Base-by-base conservation (phyloP, 805 yeast species). In the Saccharomycopsis sp. region DNA sequence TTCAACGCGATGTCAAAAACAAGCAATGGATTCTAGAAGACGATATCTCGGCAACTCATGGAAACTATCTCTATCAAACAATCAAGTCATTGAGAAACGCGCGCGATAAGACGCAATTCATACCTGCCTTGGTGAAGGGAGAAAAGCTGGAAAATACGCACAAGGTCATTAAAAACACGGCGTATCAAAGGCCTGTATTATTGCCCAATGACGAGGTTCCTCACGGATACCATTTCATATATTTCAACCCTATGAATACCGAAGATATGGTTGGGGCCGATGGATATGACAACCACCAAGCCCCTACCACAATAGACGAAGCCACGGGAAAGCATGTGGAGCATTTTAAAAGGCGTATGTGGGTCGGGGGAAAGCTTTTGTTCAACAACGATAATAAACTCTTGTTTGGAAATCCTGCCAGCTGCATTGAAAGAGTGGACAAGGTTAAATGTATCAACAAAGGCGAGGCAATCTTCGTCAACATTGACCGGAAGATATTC, bases 271-370 rank as follows among this genome's bases (percentile, higher is more conserved):
- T 89, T 18, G 84, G 86, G 1, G 52, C 63, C 1, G 97, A 91
- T 69, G 97, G 97, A 0, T 91, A 89, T 70, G 95, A 87, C 62
- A 76, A 83, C 51, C 81, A 86, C 63, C 94, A 87, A 66, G 82
- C 91, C 0, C 96, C 95, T 0, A 65, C 69, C 0, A 58, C 62
- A 2, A 1, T 24, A 64, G 15, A 48, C 64, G 7, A 29, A 44
- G 2, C 63, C 62, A 16, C 65, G 64, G 0, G 29, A 21, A 2
- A 66, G 63, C 51, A 59, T 53, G 40, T 52, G 23, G 64, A 68
- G 34, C 70, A 71, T 20, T 86, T 78, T 64, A 71, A 69, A 34
- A 71, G 92, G 60, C 73, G 97, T 23, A 77, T 91, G 81, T 91
- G 97, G 97, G 83, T 79, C 0, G 81, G 84, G 34, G 97, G 97